phyloP scores from a whole-genome alignment of 495 filamentous ascomycete genomes.

The Aspergillus bertholletiae region DNA sequence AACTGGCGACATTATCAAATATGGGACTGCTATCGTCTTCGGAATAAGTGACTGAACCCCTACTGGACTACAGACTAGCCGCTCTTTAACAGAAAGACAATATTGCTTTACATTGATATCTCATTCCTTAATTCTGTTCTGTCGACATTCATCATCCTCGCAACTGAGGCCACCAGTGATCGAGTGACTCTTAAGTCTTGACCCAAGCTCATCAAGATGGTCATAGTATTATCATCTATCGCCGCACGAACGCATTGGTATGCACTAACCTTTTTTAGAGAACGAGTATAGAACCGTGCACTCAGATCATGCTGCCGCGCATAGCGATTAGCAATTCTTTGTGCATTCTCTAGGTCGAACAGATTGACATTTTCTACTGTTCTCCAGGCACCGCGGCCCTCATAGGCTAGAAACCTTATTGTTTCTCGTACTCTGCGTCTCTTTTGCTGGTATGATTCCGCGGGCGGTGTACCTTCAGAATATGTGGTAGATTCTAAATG shows the following conservation, averaged over 20 bases:
- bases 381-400: background rate
- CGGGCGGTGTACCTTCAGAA: too few species aligned
- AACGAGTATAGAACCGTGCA: slow-evolving; percentile 4
- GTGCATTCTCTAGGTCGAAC: background rate
- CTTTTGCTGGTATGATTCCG: too few species aligned
- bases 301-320: background rate
- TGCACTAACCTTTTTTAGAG: slow-evolving; percentile 5
- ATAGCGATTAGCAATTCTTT: slow-evolving; percentile 4
- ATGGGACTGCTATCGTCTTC: too few species aligned
- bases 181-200: slow-evolving; percentile 2
- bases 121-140: too few species aligned
- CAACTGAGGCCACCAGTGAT: slow-evolving; percentile 4
- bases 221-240: slow-evolving; percentile 6
- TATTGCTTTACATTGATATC: too few species aligned
- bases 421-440: too few species aligned
- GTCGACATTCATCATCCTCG: background rate
- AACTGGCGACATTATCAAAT: too few species aligned
- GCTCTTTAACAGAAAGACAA: too few species aligned
- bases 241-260: slow-evolving; percentile 3
- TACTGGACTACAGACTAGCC: too few species aligned
- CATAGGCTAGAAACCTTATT: background rate
- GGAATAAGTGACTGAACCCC: too few species aligned
- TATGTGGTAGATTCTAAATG: too few species aligned
- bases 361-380: background rate
- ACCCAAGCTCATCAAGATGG: slow-evolving; percentile 7